Base-by-base conservation (phyloP, 108 stramenopile species). In the Nitzschia palea region DNA sequence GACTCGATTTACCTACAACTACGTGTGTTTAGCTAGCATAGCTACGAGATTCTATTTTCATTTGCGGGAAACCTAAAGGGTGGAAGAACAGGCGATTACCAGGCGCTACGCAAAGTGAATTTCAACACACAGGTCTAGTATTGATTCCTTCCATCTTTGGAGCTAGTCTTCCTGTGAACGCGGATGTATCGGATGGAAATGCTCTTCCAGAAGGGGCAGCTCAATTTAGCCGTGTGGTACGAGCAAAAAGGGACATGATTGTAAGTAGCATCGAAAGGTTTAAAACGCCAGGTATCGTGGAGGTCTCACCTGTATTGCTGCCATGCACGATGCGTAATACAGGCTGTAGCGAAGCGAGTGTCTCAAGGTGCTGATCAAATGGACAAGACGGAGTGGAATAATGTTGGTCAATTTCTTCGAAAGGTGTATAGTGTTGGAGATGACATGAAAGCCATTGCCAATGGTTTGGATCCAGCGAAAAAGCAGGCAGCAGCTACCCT, bases 361-460 rank as follows among this genome's bases (percentile, higher is more conserved):
- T 20, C 61, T 20, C 73, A 82, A 45, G 66, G 76, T 37, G 54
- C 81, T 3, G 51, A 37, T 26, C 82, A 85, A 22, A 84, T 88
- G 17, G 80, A 81, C 62, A 81, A 80, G 57, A 67, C 80, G 44
- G 88, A 89, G 75, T 89, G 88, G 88, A 74, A 78, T 58, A 86
- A 86, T 63, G 76, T 89, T 58, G 79, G 79, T 29, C 70, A 76
- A 48, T 89, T 86, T 55, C 73, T 89, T 23, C 74, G 88, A 37
- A 71, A 61, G 25, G 66, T 84, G 1, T 89, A 86, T 60, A 82
- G 78, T n/a, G 64, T 50, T 0, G 62, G 42, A 15, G 71, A 44
- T 10, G 88, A 89, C 37, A 89, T 89, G 85, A 89, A 84, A 53
- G 67, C 70, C 4, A 80, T 89, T 31, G 65, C 82, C 32, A 84